These are phyloP conservation scores for Emydomyces testavorans DNA, from an alignment of 2,329 filamentous ascomycete species.

Conservation along the genomic window DNA sequence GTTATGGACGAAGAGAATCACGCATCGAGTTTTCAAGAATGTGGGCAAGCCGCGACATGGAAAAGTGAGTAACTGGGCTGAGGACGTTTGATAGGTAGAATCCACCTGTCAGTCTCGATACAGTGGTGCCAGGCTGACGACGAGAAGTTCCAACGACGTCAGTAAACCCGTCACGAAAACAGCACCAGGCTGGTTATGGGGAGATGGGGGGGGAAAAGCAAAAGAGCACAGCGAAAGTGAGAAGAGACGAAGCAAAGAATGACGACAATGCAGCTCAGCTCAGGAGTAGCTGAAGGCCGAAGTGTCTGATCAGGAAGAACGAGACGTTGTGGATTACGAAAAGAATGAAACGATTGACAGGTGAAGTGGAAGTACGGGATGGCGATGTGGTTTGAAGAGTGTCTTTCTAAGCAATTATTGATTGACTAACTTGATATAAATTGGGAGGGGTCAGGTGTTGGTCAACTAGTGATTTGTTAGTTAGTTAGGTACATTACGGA, in stretches of 20 bases:
- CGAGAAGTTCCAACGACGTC: no score
- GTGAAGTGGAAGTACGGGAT: not conserved
- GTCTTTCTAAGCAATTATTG: not conserved
- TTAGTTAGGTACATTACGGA: no score
- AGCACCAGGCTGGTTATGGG: conserved; percentile 8
- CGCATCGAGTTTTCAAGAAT: not conserved
- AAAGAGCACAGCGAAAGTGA: conserved; percentile 16
- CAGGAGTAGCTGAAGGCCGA: not conserved
- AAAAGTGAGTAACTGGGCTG: not conserved
- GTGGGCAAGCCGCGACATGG: conserved; percentile 3
- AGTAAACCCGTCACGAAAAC: not conserved
- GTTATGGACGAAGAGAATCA: conserved; percentile 5
- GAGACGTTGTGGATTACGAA: no score
- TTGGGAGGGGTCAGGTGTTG: no score
- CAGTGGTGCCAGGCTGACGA: not conserved
- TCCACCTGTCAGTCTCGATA: not conserved
- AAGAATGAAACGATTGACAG: conserved; percentile 8
- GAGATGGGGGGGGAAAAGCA: not conserved
- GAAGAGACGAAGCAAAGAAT: conserved; percentile 2
- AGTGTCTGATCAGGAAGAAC: not conserved
- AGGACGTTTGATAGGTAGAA: not conserved
- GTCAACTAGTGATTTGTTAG: no score
- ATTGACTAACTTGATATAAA: no score
- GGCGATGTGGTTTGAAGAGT: no score
- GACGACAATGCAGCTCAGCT: not conserved